Conservation (phyloP, 2,329 filamentous ascomycete species). For the Dothiorella sarmentorum region DNA sequence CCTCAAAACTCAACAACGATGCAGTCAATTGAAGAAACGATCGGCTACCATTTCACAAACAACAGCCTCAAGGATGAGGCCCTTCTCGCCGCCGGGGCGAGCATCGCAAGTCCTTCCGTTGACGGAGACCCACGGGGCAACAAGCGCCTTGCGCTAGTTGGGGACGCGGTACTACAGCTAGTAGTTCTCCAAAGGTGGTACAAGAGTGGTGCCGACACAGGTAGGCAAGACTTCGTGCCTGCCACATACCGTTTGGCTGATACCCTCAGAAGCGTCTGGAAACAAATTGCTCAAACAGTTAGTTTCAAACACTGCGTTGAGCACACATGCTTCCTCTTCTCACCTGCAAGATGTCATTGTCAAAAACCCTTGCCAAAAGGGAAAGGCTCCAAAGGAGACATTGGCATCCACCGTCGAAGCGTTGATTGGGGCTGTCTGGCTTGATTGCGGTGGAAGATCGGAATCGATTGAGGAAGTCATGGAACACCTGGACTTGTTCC, state of each 20-base stretch:
- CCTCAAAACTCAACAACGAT: background rate
- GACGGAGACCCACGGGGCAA: background rate
- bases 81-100: background rate
- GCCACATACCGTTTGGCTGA: background rate
- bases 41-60: background rate
- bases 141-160: background rate
- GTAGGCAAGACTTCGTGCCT: background rate
- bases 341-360: background rate
- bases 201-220: background rate
- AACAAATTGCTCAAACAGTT: background rate
- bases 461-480: background rate
- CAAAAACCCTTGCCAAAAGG: background rate
- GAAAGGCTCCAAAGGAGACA: background rate
- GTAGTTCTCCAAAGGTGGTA: background rate
- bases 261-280: background rate
- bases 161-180: background rate
- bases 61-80: background rate
- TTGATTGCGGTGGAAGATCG: background rate
- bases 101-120: background rate
- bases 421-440: background rate
- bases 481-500: background rate
- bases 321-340: background rate
- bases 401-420: background rate
- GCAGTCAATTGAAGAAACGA: background rate
- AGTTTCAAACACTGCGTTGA: background rate